Evolutionary conservation across 495 filamentous ascomycete species (phyloP).

Genomic region (Pseudoneurospora amorphoporcata): DNA sequence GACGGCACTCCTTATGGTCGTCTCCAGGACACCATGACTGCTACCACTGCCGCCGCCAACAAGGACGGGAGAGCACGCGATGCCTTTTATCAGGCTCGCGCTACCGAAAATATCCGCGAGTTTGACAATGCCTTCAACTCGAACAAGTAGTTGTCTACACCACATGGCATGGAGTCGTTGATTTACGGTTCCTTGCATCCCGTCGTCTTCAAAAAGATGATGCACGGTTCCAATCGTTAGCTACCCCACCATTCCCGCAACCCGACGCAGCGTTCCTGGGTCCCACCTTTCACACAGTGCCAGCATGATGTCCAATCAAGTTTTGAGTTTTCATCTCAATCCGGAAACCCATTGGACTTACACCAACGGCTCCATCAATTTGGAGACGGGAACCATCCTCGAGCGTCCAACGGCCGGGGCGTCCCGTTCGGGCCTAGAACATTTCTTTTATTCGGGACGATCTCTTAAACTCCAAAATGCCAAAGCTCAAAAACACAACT

Average conservation of each 20-base stretch:
- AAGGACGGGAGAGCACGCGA: not conserved
- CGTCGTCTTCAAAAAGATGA: not conserved
- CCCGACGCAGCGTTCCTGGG: not conserved
- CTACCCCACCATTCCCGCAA: not conserved
- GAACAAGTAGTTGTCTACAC: not conserved
- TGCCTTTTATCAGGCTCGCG: not conserved
- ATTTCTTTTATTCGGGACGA: not conserved
- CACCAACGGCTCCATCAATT: not conserved
- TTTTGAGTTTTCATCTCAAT: not conserved
- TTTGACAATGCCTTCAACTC: not conserved
- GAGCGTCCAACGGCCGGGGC: not conserved
- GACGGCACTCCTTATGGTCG: not conserved
- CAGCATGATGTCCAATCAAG: not conserved
- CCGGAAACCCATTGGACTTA: not conserved
- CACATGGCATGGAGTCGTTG: not conserved
- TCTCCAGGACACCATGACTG: not conserved
- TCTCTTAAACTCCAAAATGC: not conserved
- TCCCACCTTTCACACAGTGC: no score
- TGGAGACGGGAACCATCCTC: not conserved
- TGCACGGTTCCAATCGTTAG: not conserved
- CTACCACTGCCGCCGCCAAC: not conserved
- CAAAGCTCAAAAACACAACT: not conserved
- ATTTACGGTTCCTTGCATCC: not conserved
- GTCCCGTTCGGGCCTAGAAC: not conserved
- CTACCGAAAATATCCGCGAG: not conserved